Conservation (phyloP, 768 basidiomycete genomes). For the Mycena haematopus region DNA sequence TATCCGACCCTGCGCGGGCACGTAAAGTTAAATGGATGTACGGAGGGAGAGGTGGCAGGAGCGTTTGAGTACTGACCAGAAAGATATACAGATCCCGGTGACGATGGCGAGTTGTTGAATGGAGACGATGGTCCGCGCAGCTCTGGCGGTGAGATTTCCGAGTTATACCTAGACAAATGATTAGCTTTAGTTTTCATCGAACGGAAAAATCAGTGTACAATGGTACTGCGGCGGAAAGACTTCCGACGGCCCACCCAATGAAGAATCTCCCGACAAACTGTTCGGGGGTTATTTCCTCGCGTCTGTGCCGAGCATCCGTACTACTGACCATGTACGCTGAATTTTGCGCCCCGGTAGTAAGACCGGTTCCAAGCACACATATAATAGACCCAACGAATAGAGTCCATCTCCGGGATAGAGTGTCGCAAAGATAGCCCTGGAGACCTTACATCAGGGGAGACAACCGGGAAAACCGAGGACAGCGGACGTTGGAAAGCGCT, state of each 20-base stretch:
- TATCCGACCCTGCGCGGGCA: constrained; percentile 27
- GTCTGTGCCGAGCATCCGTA: neutral
- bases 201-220: constrained; percentile 31
- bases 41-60: neutral
- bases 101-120: constrained; percentile 44
- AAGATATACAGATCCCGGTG: constrained; percentile 36
- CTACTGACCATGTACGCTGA: constrained; percentile 28
- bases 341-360: constrained; percentile 32
- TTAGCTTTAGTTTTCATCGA: constrained; percentile 29
- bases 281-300: neutral
- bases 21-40: neutral
- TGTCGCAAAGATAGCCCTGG: constrained; percentile 33
- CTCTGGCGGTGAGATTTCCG: constrained; percentile 47
- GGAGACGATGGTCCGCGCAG: constrained; percentile 43
- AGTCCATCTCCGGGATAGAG: constrained; percentile 32
- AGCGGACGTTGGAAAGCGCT: constrained; percentile 27
- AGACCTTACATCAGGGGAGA: neutral
- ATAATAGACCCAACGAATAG: constrained; percentile 28
- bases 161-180: constrained; percentile 39
- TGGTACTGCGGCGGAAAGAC: constrained; percentile 46
- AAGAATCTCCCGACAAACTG: constrained; percentile 53
- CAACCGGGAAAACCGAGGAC: neutral
- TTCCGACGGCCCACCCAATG: constrained; percentile 66
- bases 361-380: constrained; percentile 29
- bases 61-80: constrained; percentile 27